Evolutionary conservation across 495 filamentous ascomycete genomes (phyloP), one percentile per base, ranked within the genome.

Genomic region (Talaromyces thailandensis): DNA sequence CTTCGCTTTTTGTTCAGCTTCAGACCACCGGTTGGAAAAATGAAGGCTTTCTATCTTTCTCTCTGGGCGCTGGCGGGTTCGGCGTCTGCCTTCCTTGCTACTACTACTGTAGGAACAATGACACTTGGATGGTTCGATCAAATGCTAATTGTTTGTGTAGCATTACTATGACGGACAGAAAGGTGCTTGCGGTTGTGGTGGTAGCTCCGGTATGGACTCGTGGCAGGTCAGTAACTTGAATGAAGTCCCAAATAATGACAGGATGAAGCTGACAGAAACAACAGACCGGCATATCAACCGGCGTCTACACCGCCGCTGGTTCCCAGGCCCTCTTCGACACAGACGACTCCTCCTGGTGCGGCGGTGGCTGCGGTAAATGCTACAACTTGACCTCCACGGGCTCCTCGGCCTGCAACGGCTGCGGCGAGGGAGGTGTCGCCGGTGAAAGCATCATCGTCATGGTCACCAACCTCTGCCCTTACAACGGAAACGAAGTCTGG

Each of bases 381-480:
- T 77, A 76, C 63, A 61, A 74, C 26, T 62, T 77, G 21, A 77
- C 75, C 7, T 75, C 73, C 23, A 75, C 72, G 3, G 72, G 72
- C 24, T 37, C 50, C 23, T 60, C 74, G 18, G 68, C 75, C 6
- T 72, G 70, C 66, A 62, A 31, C 12, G 56, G 59, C 37, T 71
- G 69, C 32, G 75, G 75, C 5, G 65, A 66, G 0, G 75, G 75
- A 18, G 72, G 72, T 9, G 74, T 21, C 11, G 65, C 67, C 1
- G 71, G 72, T 1, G 26, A 75, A 58, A 70, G 65, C 53, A 75
- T 77, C 60, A 74, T 74, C 48, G 74, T 77, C 37, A 73, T 76
- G 74, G 68, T 76, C 26, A 77, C 74, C 25, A 77, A 77, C 58
- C 63, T 76, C 2, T 77, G 75, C 62, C 75, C 75, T 1, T 64